A percentile compares a stretch with the other conserved stretches of the same genome.
Conservation (phyloP, 192 early-diverging fungal genomes). For the Backusella liffmaniae region DNA sequence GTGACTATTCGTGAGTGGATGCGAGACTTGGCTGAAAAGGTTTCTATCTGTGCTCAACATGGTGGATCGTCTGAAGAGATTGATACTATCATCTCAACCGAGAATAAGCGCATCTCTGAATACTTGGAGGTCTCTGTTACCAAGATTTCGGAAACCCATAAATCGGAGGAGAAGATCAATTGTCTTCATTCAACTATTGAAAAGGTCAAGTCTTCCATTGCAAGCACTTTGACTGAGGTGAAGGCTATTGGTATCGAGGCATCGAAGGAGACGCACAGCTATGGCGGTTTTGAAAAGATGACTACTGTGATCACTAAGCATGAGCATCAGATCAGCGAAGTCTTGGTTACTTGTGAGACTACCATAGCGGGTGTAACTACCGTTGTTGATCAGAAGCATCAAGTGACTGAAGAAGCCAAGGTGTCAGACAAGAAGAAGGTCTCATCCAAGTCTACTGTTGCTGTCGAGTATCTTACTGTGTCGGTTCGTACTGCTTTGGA, state of each 20-base stretch:
- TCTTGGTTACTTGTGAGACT: conserved; percentile 9
- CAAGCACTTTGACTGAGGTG: conserved; percentile 9
- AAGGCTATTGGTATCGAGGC: conserved; percentile 9
- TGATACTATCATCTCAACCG: neutral
- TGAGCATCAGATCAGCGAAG: conserved; percentile 13
- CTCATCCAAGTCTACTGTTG: neutral
- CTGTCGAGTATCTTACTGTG: neutral
- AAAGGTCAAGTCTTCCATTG: conserved; percentile 7
- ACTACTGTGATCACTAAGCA: conserved; percentile 7
- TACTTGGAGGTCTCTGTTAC: conserved; percentile 12
- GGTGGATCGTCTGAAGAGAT: conserved; percentile 9
- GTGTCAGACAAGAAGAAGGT: neutral
- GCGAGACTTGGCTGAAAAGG: conserved; percentile 13
- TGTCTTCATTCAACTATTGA: neutral
- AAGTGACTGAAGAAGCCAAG: neutral
- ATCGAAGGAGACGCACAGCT: neutral
- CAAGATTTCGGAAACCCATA: conserved; percentile 11
- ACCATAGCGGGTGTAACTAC: neutral
- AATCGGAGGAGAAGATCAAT: neutral
- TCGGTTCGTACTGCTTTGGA: conserved; percentile 8
- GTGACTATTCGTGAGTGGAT: conserved; percentile 14
- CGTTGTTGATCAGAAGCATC: neutral
- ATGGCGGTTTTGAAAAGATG: conserved; percentile 21
- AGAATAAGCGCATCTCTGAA: neutral
- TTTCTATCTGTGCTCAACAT: conserved; percentile 7